Evolutionary conservation across 139 green algal species (phyloP).

Genomic region (Chlamydomonas sp.): DNA sequence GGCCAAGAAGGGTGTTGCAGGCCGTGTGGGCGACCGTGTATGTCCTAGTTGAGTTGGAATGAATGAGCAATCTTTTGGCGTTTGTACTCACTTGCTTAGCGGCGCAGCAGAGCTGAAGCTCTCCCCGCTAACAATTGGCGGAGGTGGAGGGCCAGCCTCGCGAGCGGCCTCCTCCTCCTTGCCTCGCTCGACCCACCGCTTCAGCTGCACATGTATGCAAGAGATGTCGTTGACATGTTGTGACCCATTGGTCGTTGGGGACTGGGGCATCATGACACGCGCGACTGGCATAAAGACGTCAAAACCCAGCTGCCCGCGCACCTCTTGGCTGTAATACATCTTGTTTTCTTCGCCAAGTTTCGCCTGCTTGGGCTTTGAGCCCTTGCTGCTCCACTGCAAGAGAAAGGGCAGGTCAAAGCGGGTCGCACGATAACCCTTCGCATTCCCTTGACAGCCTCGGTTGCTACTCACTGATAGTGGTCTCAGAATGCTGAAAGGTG

Average conservation of each 20-base stretch:
- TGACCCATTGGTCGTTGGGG: too few species aligned
- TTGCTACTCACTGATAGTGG: too few species aligned
- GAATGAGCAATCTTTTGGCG: too few species aligned
- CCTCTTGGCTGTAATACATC: conserved; percentile 34
- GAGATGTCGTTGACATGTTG: background rate
- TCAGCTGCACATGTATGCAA: conserved; percentile 28
- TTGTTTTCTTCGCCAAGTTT: conserved; percentile 32
- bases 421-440: too few species aligned
- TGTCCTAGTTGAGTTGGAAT: too few species aligned
- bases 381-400: conserved; percentile 7
- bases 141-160: conserved; percentile 37
- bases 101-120: background rate
- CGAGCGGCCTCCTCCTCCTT: conserved; percentile 50
- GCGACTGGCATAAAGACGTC: too few species aligned
- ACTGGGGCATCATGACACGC: too few species aligned
- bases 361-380: conserved; percentile 12
- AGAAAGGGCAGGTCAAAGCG: background rate
- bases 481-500: too few species aligned
- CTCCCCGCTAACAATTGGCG: background rate
- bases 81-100: conserved; percentile 1
- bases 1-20: too few species aligned
- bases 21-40: too few species aligned
- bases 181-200: conserved; percentile 54
- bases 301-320: background rate
- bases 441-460: too few species aligned